Base-by-base conservation (phyloP, 2,329 filamentous ascomycete species). In the Teratosphaeria nubilosa region DNA sequence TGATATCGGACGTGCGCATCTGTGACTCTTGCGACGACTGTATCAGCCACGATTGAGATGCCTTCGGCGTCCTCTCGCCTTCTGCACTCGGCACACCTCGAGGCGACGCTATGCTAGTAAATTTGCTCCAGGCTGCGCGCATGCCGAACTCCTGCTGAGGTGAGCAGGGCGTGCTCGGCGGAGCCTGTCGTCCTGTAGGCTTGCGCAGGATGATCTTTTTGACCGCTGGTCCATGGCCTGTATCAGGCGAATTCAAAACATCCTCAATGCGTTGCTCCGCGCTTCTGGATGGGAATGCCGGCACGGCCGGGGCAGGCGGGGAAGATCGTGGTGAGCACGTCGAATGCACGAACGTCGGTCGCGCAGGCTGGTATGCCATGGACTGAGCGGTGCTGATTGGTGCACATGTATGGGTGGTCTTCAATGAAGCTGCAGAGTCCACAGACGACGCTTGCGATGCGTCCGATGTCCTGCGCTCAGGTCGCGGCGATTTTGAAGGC, bases 401-500 rank as follows among this genome's bases (percentile, higher is more conserved):
- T 10, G 55, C 45, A 34, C n/a, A 48, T 16, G 9, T 51, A 55
- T 48, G 30, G n/a, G 24, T 54, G 45, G 32, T 54, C 31, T 48
- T 48, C 41, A 48, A 22, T 13, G 52, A 59, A 11, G 32, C 6
- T 20, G 48, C 13, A 14, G 50, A 54, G 11, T 55, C 37, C 53
- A 22, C 56, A 20, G 56, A 58, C 5, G 53, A 59, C 5, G 50
- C 20, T 51, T 48, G 55, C 9, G 58, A 57, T 34, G 58, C 55
- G 45, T 56, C 48, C 2, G 59, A 58, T 11, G 58, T n/a, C 27
- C 30, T 32, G 10, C 34, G 51, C 9, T 34, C 55, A 31, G 48
- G 61, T 51, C 60, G 56, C 27, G 65, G 61, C 20, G 65, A 64
- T 53, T 65, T 66, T 16, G 62, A 59, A 55, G 65, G 65, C 22